A percentile compares a stretch with the other conserved stretches of the same genome.
Evolutionary conservation across 768 basidiomycete genomes (phyloP).

Genomic region (Suillus subalutaceus): DNA sequence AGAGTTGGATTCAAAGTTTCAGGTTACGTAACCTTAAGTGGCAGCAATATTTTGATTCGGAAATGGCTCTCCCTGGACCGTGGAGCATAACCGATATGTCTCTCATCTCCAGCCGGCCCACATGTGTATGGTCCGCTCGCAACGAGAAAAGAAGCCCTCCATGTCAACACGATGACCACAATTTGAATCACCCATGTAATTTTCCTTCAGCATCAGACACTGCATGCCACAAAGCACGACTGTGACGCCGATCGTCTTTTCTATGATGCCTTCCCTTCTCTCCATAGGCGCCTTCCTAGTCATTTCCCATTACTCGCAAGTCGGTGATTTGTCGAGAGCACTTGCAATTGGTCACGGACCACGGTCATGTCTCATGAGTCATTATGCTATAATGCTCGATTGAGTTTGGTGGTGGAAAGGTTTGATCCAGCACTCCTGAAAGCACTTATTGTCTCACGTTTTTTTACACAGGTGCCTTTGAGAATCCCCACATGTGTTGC

Average conservation of each 20-base stretch:
- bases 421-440: constrained; percentile 19
- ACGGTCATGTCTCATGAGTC: constrained; percentile 26
- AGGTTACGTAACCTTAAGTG: neutral
- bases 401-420: constrained; percentile 64
- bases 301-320: constrained; percentile 32
- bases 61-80: too few relatives aligned
- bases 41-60: too few relatives aligned
- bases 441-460: neutral
- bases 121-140: neutral
- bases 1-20: too few relatives aligned
- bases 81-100: too few relatives aligned
- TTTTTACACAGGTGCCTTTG: constrained; percentile 45
- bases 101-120: too few relatives aligned
- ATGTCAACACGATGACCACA: constrained; percentile 23
- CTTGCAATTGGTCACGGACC: constrained; percentile 34
- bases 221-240: constrained; percentile 32
- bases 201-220: constrained; percentile 28
- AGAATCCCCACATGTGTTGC: constrained; percentile 61
- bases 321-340: constrained; percentile 25
- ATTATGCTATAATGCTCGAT: constrained; percentile 44
- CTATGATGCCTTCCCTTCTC: constrained; percentile 36
- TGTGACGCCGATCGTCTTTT: constrained; percentile 37
- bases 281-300: constrained; percentile 32
- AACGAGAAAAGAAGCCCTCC: constrained; percentile 22
- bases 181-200: constrained; percentile 17